phyloP scores from a whole-genome alignment of 345 rosid species.

The Turritis glabra region DNA sequence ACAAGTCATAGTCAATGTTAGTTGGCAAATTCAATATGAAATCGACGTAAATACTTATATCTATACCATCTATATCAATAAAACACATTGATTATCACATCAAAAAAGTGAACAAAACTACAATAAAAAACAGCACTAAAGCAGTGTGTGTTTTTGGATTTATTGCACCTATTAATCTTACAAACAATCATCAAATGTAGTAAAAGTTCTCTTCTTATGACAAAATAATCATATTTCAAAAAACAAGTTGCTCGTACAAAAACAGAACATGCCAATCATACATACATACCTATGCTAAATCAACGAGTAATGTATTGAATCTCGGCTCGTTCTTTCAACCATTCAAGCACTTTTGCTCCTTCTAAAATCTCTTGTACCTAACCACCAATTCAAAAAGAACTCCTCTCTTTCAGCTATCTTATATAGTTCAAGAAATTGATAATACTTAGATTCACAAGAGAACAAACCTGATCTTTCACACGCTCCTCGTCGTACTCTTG shows the following conservation, averaged over 20 bases:
- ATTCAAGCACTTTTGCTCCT: constrained; percentile 95
- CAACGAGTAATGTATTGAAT: constrained; percentile 64
- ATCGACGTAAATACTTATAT: constrained; percentile 19
- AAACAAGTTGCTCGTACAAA: neutral
- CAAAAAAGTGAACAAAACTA: neutral
- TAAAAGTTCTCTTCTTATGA: neutral
- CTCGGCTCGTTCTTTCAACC: constrained; percentile 80
- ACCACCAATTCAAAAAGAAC: constrained; percentile 11
- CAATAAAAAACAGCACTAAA: neutral
- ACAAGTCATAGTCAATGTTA: constrained; percentile 28
- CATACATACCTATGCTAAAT: constrained; percentile 25
- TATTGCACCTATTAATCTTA: constrained; percentile 2
- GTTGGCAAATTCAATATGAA: constrained; percentile 35
- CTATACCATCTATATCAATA: neutral
- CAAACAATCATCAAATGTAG: constrained; percentile 1
- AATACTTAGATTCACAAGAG: neutral
- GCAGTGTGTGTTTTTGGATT: neutral
- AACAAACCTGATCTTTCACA: constrained; percentile 72
- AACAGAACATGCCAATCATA: constrained; percentile 14
- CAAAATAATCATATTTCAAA: neutral
- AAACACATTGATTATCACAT: neutral
- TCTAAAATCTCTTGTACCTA: constrained; percentile 92
- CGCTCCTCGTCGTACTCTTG: constrained; percentile 87
- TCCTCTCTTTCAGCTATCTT: constrained; percentile 7
- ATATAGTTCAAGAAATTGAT: constrained; percentile 1